Conservation (phyloP, 805 yeast genomes). For the Blastobotrys americana region DNA sequence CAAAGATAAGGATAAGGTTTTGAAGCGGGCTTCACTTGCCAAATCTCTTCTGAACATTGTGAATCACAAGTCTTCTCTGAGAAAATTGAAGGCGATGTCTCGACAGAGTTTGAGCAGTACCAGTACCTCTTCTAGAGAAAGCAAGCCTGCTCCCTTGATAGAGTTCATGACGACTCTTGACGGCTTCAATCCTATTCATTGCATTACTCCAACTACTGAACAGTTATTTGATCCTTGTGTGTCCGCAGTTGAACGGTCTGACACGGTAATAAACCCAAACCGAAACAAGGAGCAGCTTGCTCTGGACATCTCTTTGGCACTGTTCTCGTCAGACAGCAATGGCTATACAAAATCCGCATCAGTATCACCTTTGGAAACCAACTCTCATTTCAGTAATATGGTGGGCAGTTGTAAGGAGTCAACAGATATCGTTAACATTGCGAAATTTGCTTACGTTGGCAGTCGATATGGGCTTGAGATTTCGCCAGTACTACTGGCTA, state of each 20-base stretch:
- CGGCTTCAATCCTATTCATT: background rate
- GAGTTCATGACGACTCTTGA: slow-evolving; percentile 1
- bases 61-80: background rate
- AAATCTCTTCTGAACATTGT: background rate
- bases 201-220: background rate
- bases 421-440: slow-evolving; percentile 5
- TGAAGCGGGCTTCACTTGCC: background rate
- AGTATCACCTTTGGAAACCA: background rate
- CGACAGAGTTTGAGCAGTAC: background rate
- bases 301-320: background rate
- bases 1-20: background rate
- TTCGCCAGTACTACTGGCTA: slow-evolving; percentile 5
- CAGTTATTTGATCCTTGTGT: background rate
- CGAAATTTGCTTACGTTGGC: slow-evolving; percentile 3
- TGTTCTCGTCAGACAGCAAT: background rate
- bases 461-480: slow-evolving; percentile 2
- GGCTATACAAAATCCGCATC: background rate
- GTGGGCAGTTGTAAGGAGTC: background rate
- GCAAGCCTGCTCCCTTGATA: background rate
- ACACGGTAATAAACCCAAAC: too few species aligned
- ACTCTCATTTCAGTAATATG: slow-evolving; percentile 1
- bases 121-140: too few species aligned
- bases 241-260: background rate
- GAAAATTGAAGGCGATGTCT: background rate
- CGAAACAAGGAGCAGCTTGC: too few species aligned